Evolutionary conservation across 2,329 filamentous ascomycete species (phyloP), one percentile per base, ranked within the genome.

Genomic region (Xylariomycetidae sp.): DNA sequence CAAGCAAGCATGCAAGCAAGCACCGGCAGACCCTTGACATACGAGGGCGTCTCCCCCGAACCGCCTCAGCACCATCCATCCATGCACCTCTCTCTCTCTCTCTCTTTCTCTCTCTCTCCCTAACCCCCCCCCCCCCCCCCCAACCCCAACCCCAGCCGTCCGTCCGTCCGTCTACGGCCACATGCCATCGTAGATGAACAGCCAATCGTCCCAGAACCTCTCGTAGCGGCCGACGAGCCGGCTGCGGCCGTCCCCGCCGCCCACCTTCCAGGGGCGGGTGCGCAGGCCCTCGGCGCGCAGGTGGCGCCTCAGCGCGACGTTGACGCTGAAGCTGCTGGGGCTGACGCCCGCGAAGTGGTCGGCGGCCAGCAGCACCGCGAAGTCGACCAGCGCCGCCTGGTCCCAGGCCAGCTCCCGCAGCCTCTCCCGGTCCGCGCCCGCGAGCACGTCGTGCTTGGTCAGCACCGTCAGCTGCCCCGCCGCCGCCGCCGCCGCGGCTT

Each of bases 251-350:
- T 69, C 65, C 1, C 62, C 58, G 3, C 54, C 56, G 6, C 56
- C 58, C 10, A 63, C 49, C 35, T 45, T 61, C 62, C 62, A 69
- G 1, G 60, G 61, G 28, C 64, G 47, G 2, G 63, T 60, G 35
- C 59, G 52, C 10, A 66, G 27, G 0, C 59, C 59, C 2, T 60
- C 58, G 1, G 37, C 42, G 18, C 57, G 54, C 5, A 68, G 50
- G 42, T 68, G 65, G 18, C 65, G 49, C 45, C 65, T 68, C 25
- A 64, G 44, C 6, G 64, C 63, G 13, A 69, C 59, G 27, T 63
- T 67, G 50, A 68, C 63, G 27, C 65, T 64, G 32, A 69, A 70
- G 7, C 63, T 66, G 36, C 64, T 67, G 1, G 65, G 66, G 14
- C 60, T 68, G 26, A 67, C 64, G 4, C 62, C 62, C 0, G 65